Percentiles rank a stretch among this genome's conserved stretches.
These are phyloP conservation scores for Yamadazyma phyllophila DNA, from an alignment of 805 yeast species.

Conservation along the genomic window DNA sequence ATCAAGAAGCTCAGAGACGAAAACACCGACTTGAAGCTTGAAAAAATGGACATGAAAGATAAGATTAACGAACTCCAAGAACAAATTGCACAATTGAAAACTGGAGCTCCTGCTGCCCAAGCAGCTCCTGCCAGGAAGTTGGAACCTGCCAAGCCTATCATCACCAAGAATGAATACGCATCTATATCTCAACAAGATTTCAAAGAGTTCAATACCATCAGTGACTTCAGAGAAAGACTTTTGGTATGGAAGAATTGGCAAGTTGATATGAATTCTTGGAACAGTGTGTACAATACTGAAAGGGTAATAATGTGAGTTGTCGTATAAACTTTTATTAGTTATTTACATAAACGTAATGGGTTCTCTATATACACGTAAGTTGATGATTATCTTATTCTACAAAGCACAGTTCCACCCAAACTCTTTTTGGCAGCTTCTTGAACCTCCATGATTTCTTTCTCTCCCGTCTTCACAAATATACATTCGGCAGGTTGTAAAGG, in stretches of 20 bases:
- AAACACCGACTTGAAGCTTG: constrained; percentile 40
- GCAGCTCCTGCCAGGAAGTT: constrained; percentile 10
- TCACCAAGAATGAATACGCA: constrained; percentile 31
- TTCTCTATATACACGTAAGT: constrained; percentile 9
- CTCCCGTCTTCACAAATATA: constrained; percentile 59
- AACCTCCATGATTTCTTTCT: constrained; percentile 59
- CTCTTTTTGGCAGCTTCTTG: constrained; percentile 82
- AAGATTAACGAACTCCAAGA: constrained; percentile 28
- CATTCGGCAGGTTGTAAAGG: constrained; percentile 91
- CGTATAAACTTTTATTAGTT: background rate
- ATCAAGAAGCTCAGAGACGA: constrained; percentile 39
- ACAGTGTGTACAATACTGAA: constrained; percentile 54
- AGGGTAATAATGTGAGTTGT: constrained; percentile 25
- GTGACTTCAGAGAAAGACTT: constrained; percentile 56
- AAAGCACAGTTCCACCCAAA: constrained; percentile 73
- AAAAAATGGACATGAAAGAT: constrained; percentile 38
- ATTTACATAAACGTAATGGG: background rate
- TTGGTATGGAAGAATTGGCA: constrained; percentile 82
- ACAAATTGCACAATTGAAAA: constrained; percentile 14
- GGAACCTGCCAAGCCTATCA: constrained; percentile 28
- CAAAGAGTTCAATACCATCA: constrained; percentile 28
- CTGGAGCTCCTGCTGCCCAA: constrained; percentile 6
- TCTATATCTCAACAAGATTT: constrained; percentile 20
- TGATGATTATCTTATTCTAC: constrained; percentile 57
- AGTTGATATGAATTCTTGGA: constrained; percentile 83